Percentiles rank a stretch among this genome's conserved stretches.
Conservation (phyloP, 2,329 filamentous ascomycete species). For the Hypoxylon sp. region DNA sequence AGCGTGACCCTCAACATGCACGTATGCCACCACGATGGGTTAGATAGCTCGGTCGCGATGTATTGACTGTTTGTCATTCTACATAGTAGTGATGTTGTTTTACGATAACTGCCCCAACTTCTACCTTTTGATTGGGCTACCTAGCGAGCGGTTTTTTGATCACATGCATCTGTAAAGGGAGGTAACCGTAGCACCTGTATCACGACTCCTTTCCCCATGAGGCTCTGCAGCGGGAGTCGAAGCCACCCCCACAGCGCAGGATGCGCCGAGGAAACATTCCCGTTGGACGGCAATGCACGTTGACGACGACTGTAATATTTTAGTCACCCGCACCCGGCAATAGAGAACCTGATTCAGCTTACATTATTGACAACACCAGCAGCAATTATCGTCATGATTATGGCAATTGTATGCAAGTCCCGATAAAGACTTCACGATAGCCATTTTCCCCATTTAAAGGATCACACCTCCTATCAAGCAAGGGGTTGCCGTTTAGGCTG, state of each 20-base stretch:
- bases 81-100: neutral
- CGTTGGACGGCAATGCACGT: neutral
- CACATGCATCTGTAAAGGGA: slow-evolving; percentile 3
- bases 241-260: slow-evolving; percentile 32
- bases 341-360: slow-evolving; percentile 20
- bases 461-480: slow-evolving; percentile 15
- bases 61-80: neutral
- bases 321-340: neutral
- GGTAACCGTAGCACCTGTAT: slow-evolving; percentile 4
- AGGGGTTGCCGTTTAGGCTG: slow-evolving; percentile 13
- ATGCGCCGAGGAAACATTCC: slow-evolving; percentile 19
- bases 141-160: neutral
- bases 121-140: neutral
- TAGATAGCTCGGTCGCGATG: slow-evolving; percentile 3
- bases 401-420: slow-evolving; percentile 30
- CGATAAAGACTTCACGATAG: slow-evolving; percentile 14
- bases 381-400: slow-evolving; percentile 7
- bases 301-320: slow-evolving; percentile 1
- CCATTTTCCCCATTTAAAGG: slow-evolving; percentile 22
- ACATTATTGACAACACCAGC: slow-evolving; percentile 5
- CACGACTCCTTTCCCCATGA: slow-evolving; percentile 14
- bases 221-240: slow-evolving; percentile 29
- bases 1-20: neutral
- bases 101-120: neutral
- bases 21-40: neutral